Conservation (phyloP, 495 filamentous ascomycete species). For the Tuber magnatum region DNA sequence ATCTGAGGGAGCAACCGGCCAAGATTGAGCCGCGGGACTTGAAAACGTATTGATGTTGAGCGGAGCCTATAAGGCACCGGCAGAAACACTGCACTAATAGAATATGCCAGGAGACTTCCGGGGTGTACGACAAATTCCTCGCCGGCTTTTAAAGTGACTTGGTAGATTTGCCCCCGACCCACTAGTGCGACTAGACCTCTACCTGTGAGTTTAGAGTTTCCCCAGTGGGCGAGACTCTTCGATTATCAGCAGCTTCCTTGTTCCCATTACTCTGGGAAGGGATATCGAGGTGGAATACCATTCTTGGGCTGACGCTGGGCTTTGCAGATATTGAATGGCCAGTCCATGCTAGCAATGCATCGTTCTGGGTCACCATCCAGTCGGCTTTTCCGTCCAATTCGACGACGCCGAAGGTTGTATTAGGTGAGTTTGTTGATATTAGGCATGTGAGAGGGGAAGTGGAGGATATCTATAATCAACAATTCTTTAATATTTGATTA, state of each 20-base stretch:
- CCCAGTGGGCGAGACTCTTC: slow-evolving; percentile 80
- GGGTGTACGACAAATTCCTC: slow-evolving; percentile 84
- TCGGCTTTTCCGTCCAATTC: slow-evolving; percentile 90
- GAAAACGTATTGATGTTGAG: slow-evolving; percentile 65
- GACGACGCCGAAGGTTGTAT: slow-evolving; percentile 75
- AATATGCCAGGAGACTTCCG: slow-evolving; percentile 84
- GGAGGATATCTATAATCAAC: slow-evolving; percentile 56
- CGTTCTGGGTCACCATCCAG: slow-evolving; percentile 84
- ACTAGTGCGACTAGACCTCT: slow-evolving; percentile 77
- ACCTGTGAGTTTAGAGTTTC: slow-evolving; percentile 76
- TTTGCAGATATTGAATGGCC: slow-evolving; percentile 71
- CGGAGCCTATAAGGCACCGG: slow-evolving; percentile 80
- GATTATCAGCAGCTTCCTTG: slow-evolving; percentile 43
- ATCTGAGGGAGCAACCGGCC: slow-evolving; percentile 50
- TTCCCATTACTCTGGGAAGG: background rate
- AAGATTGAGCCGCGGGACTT: slow-evolving; percentile 59
- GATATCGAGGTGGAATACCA: slow-evolving; percentile 48
- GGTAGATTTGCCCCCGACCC: slow-evolving; percentile 79
- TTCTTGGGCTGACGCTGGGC: slow-evolving; percentile 63
- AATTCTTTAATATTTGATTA: slow-evolving; percentile 5
- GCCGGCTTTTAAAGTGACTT: slow-evolving; percentile 63
- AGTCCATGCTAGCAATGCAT: slow-evolving; percentile 90
- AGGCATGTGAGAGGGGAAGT: slow-evolving; percentile 77
- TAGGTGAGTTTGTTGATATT: slow-evolving; percentile 74
- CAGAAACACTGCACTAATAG: slow-evolving; percentile 52